Evolutionary conservation across 2,329 filamentous ascomycete genomes (phyloP).

Genomic region (Colletotrichum orchidophilum): DNA sequence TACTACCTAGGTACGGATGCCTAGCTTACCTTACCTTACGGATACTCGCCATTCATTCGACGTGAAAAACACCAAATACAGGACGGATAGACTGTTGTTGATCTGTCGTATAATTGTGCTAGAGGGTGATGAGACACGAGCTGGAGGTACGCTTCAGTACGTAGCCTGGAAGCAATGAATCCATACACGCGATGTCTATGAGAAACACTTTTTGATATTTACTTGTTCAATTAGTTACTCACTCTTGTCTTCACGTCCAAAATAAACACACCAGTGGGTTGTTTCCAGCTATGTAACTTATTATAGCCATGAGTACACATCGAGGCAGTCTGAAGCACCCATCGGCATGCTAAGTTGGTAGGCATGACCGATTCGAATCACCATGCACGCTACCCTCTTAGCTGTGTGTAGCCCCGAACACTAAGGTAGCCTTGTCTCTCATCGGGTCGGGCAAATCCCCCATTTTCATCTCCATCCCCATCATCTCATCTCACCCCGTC

Average conservation of each 20-base stretch:
- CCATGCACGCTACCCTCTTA: background rate
- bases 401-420: background rate
- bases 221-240: background rate
- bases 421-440: background rate
- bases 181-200: too few relatives aligned
- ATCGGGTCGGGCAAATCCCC: slow-evolving; percentile 8
- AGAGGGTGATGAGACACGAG: too few relatives aligned
- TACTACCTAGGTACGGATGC: too few relatives aligned
- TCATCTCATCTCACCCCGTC: slow-evolving; percentile 9
- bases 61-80: background rate
- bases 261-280: background rate
- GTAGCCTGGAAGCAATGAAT: too few relatives aligned
- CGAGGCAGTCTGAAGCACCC: background rate
- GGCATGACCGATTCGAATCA: background rate
- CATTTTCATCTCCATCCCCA: slow-evolving; percentile 10
- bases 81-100: too few relatives aligned
- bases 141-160: too few relatives aligned
- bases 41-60: background rate
- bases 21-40: background rate
- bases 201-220: background rate
- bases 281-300: background rate
- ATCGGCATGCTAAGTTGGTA: background rate
- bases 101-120: background rate
- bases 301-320: background rate
- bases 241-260: background rate